These are phyloP conservation scores for Eucalyptus marginata DNA, from an alignment of 345 rosid genomes.

Conservation along the genomic window DNA sequence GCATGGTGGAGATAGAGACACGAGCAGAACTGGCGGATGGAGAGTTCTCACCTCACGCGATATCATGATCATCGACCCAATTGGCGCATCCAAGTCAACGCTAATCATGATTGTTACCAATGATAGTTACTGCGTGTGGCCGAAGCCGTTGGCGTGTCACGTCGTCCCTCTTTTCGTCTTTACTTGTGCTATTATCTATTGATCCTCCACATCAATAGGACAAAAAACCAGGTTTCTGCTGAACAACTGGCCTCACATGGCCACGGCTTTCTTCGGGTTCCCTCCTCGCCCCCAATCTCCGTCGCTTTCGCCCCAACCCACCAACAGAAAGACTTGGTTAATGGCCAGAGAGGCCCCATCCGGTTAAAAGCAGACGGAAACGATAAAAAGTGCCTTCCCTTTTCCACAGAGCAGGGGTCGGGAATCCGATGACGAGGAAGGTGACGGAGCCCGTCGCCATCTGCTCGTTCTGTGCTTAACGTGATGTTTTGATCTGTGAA, in stretches of 20 bases:
- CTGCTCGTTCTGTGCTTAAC: neutral
- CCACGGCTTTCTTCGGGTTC: neutral
- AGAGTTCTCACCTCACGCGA: neutral
- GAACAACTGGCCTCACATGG: neutral
- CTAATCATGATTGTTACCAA: neutral
- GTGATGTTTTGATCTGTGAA: neutral
- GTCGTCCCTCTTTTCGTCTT: neutral
- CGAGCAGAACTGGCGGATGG: neutral
- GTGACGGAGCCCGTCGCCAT: neutral
- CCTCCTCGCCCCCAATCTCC: neutral
- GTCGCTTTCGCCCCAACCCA: neutral
- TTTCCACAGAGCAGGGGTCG: neutral
- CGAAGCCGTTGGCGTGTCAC: neutral
- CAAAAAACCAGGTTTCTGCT: neutral
- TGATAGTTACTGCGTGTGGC: neutral
- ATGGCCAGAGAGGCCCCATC: neutral
- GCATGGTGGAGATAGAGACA: neutral
- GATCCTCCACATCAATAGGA: neutral
- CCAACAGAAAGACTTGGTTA: neutral
- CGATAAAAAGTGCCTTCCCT: neutral
- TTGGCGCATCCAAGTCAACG: neutral
- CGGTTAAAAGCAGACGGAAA: neutral
- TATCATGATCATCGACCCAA: neutral
- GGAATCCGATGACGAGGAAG: neutral
- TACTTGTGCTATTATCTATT: neutral